Percentiles rank a stretch among this genome's conserved stretches.
Conservation (phyloP, 2,329 filamentous ascomycete genomes). For the Hymenoscyphus fructigenus region DNA sequence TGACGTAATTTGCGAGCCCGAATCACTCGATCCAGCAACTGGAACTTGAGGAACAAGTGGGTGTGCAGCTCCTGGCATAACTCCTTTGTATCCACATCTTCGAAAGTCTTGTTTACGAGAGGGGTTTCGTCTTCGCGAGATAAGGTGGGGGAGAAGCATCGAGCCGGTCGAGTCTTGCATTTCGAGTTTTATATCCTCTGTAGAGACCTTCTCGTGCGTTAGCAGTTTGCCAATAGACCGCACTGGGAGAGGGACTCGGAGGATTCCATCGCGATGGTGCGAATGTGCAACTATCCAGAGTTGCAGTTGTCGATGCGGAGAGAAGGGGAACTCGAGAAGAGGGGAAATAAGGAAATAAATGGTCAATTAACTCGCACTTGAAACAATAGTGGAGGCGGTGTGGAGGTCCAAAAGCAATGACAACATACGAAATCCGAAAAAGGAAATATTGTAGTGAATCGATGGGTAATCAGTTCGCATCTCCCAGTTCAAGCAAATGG, state of each 20-base stretch:
- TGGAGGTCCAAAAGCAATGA: neutral
- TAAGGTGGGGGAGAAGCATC: slow-evolving; percentile 39
- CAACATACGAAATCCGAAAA: neutral
- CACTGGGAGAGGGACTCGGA: slow-evolving; percentile 11
- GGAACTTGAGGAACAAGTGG: slow-evolving; percentile 39
- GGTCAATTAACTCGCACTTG: neutral
- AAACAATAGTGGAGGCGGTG: neutral
- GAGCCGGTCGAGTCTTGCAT: slow-evolving; percentile 43
- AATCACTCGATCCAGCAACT: slow-evolving; percentile 43
- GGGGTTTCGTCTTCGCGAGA: slow-evolving; percentile 37
- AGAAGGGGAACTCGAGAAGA: neutral
- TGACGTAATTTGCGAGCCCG: slow-evolving; percentile 44
- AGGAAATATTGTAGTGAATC: neutral
- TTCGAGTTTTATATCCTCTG: slow-evolving; percentile 49
- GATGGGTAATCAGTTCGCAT: neutral
- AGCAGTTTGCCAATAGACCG: too few relatives aligned
- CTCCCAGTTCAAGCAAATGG: too few relatives aligned
- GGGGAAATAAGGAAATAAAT: neutral
- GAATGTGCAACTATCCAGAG: neutral
- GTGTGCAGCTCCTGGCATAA: slow-evolving; percentile 41
- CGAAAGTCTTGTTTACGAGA: slow-evolving; percentile 43
- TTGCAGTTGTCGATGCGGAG: neutral
- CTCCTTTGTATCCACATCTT: slow-evolving; percentile 39
- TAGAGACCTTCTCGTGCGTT: slow-evolving; percentile 47
- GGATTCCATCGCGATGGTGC: neutral